Evolutionary conservation across 257 asterid species (phyloP), one percentile per base, ranked within the genome.

Genomic region (Echites panduratus): DNA sequence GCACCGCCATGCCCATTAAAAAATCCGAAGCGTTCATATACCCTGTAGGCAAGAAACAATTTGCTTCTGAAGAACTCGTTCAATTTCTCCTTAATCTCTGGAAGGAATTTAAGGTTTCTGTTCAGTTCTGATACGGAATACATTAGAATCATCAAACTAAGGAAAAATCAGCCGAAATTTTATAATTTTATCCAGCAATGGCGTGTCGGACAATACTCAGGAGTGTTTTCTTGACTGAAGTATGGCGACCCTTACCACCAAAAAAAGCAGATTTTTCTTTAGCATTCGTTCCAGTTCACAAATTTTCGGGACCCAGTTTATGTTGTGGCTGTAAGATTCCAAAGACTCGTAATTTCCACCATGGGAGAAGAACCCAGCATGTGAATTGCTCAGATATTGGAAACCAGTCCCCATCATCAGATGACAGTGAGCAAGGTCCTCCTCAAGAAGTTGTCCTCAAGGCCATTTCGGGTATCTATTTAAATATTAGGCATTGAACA

Each of bases 371-470:
- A 59, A 57, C 43, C 67, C 85, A 56, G 22, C 68, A 70, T 70
- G 58, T 76, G 41, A 84, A 77, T 79, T 88, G 90, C 85, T 87
- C 89, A 27, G 80, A 73, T 22, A 50, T 70, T 72, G 89, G 76
- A 50, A 77, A 77, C 79, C 80, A 86, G 22, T 77, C 85, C 74
- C 43, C 89, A 14, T 82, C 89, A 12, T 29, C 59, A 65, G 91
- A 85, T 66, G 96, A 87, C 79, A 72, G 84, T n/a, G 96, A 87
- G 57, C 96, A 81, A 74, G 89, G 81, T 16, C 98, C 96, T 12
- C 97, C 98, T 70, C 98, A 93, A 70, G 96, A 91, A 87, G 98
- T 91, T 77, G 94, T 93, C 77, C 80, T 93, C 73, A 93, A 90
- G 86, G 98, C 97, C 59, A 93, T 93, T 81, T 89, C 97, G 83